Evolutionary conservation across 2,329 filamentous ascomycete species (phyloP).

Genomic region (Pseudocercospora fuligena): DNA sequence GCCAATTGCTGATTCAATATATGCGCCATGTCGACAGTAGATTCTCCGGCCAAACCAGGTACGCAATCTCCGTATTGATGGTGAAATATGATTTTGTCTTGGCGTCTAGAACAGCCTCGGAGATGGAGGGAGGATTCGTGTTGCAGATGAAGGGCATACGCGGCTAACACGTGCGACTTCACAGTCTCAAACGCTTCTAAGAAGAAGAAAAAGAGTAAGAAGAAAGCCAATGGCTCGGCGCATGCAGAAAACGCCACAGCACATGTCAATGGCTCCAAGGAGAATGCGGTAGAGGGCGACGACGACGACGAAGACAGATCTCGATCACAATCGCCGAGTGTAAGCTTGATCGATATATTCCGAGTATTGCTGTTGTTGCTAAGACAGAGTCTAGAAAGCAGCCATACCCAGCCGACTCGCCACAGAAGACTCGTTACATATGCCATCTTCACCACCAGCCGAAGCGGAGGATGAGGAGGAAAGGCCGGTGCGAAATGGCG

Average conservation of each 20-base stretch:
- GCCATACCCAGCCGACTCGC: slow-evolving; percentile 25
- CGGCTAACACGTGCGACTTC: slow-evolving; percentile 8
- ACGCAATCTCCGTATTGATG: slow-evolving; percentile 9
- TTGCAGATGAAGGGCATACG: slow-evolving; percentile 5
- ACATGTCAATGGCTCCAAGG: slow-evolving; percentile 42
- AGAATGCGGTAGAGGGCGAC: slow-evolving; percentile 43
- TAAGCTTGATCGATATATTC: slow-evolving; percentile 12
- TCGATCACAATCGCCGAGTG: slow-evolving; percentile 25
- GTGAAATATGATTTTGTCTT: background rate
- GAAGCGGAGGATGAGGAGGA: slow-evolving; percentile 23
- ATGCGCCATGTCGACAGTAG: slow-evolving; percentile 27
- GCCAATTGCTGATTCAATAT: background rate
- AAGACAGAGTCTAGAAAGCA: slow-evolving; percentile 23
- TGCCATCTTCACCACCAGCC: slow-evolving; percentile 36
- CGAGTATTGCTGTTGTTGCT: background rate
- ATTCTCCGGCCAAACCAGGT: slow-evolving; percentile 27
- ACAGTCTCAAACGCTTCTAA: slow-evolving; percentile 39
- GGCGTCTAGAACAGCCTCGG: slow-evolving; percentile 18
- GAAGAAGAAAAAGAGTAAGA: slow-evolving; percentile 62
- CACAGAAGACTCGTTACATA: slow-evolving; percentile 33
- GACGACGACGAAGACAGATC: slow-evolving; percentile 46
- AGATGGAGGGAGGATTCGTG: slow-evolving; percentile 1
- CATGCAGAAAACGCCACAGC: slow-evolving; percentile 45
- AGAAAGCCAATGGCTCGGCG: slow-evolving; percentile 55
- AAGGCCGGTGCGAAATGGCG: slow-evolving; percentile 34